Percentiles rank a stretch among this genome's conserved stretches.
phyloP scores from a whole-genome alignment of 768 basidiomycete genomes.

The Dacryopinax spathularia region DNA sequence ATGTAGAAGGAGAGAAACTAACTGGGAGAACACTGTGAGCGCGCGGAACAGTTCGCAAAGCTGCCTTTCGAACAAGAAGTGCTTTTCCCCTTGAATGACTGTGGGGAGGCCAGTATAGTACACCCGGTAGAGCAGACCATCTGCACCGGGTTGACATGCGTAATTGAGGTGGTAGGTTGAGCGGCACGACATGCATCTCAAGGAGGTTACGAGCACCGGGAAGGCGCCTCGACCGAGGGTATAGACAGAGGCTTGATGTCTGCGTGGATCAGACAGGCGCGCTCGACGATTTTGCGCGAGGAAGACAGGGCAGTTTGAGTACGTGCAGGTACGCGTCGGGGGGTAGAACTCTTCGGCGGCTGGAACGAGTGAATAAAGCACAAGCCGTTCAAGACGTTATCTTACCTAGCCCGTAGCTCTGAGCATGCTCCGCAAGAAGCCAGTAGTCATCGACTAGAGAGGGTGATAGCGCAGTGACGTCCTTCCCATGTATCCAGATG shows the following conservation, averaged over 20 bases:
- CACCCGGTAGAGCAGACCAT: background rate
- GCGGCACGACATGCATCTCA: background rate
- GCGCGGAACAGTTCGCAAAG: background rate
- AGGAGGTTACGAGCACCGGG: background rate
- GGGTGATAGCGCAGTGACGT: too few relatives aligned
- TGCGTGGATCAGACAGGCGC: background rate
- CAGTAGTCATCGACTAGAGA: too few relatives aligned
- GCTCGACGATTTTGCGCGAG: too few relatives aligned
- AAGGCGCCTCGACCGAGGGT: background rate
- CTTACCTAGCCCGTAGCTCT: too few relatives aligned
- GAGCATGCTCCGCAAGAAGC: too few relatives aligned
- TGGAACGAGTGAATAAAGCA: too few relatives aligned
- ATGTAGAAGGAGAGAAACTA: background rate
- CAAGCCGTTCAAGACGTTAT: too few relatives aligned
- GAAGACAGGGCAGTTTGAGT: too few relatives aligned
- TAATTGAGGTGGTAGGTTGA: background rate
- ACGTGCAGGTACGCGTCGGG: too few relatives aligned
- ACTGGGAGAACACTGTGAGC: background rate
- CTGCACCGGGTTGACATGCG: background rate
- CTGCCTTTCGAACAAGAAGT: background rate
- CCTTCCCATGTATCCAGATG: too few relatives aligned
- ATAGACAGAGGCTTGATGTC: background rate
- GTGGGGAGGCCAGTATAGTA: background rate
- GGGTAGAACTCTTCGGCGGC: too few relatives aligned
- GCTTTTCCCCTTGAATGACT: background rate